phyloP scores from a whole-genome alignment of 345 rosid genomes.

The Ceriops zippeliana region DNA sequence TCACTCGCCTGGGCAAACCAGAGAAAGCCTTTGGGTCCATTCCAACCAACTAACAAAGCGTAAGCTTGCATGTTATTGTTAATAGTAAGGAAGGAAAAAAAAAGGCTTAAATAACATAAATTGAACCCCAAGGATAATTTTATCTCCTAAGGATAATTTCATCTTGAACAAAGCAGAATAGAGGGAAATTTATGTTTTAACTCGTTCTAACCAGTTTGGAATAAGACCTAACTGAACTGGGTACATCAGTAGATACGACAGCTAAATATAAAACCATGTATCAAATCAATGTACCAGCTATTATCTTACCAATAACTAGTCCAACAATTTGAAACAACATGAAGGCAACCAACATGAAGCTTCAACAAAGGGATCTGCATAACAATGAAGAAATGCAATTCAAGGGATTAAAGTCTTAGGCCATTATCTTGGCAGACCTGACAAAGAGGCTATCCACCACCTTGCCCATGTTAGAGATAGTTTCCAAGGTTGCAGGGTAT shows the following conservation, averaged over 20 bases:
- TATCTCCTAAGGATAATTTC: too few species aligned
- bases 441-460: slow-evolving; percentile 94
- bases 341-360: not conserved
- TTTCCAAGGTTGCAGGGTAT: slow-evolving; percentile 79
- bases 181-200: too few species aligned
- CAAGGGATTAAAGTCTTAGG: slow-evolving; percentile 16
- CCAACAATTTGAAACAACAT: not conserved
- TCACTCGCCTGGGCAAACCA: too few species aligned
- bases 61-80: too few species aligned
- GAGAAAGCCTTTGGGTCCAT: too few species aligned
- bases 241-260: not conserved
- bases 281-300: not conserved
- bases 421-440: slow-evolving; percentile 95
- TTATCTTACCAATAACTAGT: not conserved
- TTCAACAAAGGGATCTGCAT: not conserved
- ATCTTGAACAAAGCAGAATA: too few species aligned
- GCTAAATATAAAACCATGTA: not conserved
- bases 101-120: too few species aligned
- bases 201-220: too few species aligned
- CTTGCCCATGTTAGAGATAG: slow-evolving; percentile 85
- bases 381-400: not conserved
- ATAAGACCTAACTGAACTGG: too few species aligned
- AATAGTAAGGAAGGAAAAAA: too few species aligned
- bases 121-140: too few species aligned
- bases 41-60: too few species aligned